Base-by-base conservation (phyloP, 2,329 filamentous ascomycete species). In the Colletotrichum spaethianum region DNA sequence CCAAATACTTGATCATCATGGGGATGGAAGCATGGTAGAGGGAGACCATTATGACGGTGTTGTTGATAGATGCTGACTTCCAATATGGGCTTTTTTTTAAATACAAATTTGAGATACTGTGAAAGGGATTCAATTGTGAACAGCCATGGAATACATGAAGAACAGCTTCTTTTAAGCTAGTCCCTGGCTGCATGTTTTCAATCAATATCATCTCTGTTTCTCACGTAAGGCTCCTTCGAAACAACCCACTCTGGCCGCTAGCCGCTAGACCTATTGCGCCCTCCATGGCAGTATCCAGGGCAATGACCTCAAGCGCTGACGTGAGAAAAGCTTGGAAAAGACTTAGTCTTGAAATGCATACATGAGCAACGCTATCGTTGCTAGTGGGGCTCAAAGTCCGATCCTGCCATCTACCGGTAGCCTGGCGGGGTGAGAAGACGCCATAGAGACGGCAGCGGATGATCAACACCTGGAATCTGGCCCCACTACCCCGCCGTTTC, bases 1-100 rank as follows among this genome's bases (percentile, higher is more conserved):
- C 76, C 18, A 79, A 76, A 67, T 76, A 79, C 61, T 78, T 80
- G 72, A 77, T 67, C 40, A 79, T 64, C 20, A 80, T 77, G 2
- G 78, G 78, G 0, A 79, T 67, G 11, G 73, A 75, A 53, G 63
- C 57, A 1, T 59, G 28, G 26, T 69, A 69, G 16, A 73, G 69
- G 28, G 69, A 64, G 42, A 73, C 63, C 72, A 73, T 73, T 11
- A 46, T 44, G 44, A 36, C 48, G 38, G 38, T 16, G 9, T 14
- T 40, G 14, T 18, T 40, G 6, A 20, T 28, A 28, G 31, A 48
- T 48, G 33, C 36, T 14, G 36, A 38, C 7, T 53, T 20, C 23
- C 6, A 26, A n/a, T 20, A n/a, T 23, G 31, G 20, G n/a, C n/a
- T n/a, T n/a, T n/a, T n/a, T 48, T 63, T 14, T 20, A 2, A 5